Evolutionary conservation across 257 asterid genomes (phyloP), one percentile per base, ranked within the genome.

Genomic region (Cynanchum wilfordii): DNA sequence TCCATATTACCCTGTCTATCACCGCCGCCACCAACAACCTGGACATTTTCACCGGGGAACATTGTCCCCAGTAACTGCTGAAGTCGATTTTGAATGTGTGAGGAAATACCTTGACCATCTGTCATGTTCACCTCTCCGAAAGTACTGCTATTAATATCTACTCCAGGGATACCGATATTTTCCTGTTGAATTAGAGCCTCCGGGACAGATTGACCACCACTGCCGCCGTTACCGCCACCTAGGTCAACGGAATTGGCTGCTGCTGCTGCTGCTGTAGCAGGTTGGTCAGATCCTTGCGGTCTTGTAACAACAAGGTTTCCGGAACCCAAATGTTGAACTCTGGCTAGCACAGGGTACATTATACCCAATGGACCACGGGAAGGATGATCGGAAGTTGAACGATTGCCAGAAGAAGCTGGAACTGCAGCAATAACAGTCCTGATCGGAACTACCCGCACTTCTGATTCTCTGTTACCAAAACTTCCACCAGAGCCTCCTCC

Each of bases 331-430:
- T 84, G 88, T 73, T 89, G 96, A 64, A 88, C 87, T 81, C 97
- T 86, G 29, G 97, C 89, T 82, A 94, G 70, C 82, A 89, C 85
- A 20, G 99, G 97, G 79, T 84, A 85, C 45, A 91, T 69, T 79
- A 89, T 79, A 75, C 95, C 99, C 70, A 91, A 65, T 50, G 95
- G 74, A 79, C 95, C 81, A 76, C 86, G 97, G 45, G 97, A 45
- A 30, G 89, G 78, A 71, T 90, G 80, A 72, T 90, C 96, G 4
- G 91, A 72, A 78, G 81, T 22, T 55, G 76, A 65, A 70, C 79
- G 87, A 52, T 81, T 84, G 54, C 75, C 82, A 62, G 89, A 68
- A 62, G 89, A 68, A 71, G 89, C 77, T 42, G 96, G 93, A 79
- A 85, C 87, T 54, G 88, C 81, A 55, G 91, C 79, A 74, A 79